Percentiles rank a stretch among this genome's conserved stretches.
Evolutionary conservation across 2,329 filamentous ascomycete species (phyloP).

Genomic region (Dactylellina haptotyla): DNA sequence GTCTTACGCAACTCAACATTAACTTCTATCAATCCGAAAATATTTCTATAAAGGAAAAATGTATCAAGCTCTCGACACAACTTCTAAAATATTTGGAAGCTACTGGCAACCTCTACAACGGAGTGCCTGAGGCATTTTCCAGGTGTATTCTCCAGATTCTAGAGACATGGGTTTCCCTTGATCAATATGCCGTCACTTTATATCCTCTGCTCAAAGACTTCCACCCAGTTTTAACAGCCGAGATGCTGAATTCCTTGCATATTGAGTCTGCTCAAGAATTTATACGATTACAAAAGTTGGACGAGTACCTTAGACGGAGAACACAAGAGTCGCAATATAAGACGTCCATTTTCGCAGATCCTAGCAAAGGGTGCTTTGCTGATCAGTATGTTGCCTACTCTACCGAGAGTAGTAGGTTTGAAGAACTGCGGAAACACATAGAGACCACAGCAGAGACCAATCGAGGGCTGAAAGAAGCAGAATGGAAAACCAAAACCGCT

Average conservation of each 20-base stretch:
- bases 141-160: conserved; percentile 67
- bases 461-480: conserved; percentile 61
- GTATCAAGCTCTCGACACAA: conserved; percentile 59
- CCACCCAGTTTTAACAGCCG: conserved; percentile 66
- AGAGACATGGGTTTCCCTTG: conserved; percentile 70
- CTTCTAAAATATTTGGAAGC: conserved; percentile 61
- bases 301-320: conserved; percentile 65
- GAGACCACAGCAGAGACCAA: conserved; percentile 58
- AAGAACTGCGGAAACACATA: conserved; percentile 60
- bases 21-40: conserved; percentile 8
- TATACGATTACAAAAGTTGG: conserved; percentile 65
- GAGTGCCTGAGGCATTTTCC: conserved; percentile 66
- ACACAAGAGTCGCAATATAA: conserved; percentile 55
- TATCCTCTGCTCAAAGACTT: conserved; percentile 67
- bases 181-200: conserved; percentile 62
- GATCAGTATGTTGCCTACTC: conserved; percentile 63
- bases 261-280: conserved; percentile 66
- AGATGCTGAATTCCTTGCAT: conserved; percentile 68
- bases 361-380: conserved; percentile 63
- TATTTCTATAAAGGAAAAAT: conserved; percentile 58
- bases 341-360: conserved; percentile 66
- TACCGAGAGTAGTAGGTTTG: conserved; percentile 55
- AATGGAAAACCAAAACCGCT: conserved; percentile 60
- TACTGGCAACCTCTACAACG: conserved; percentile 62
- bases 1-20: neutral